phyloP scores from a whole-genome alignment of 352 stramenopile species.

The Plasmopara viticola region DNA sequence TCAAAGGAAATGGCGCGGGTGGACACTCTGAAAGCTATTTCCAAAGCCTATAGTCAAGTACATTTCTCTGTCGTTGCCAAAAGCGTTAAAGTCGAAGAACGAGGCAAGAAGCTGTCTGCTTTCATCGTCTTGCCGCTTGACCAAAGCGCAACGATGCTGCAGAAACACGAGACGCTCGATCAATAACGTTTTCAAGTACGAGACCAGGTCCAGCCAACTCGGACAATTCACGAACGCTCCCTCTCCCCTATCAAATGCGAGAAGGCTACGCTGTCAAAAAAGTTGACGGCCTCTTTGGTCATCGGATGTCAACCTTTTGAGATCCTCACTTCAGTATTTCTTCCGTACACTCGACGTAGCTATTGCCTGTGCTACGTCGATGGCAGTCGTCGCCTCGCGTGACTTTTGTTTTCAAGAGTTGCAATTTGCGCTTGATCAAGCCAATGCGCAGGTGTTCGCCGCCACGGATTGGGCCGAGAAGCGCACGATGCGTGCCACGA shows the following conservation, averaged over 20 bases:
- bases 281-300: neutral
- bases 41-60: too few relatives aligned
- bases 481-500: constrained; percentile 7
- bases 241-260: neutral
- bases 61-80: neutral
- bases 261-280: neutral
- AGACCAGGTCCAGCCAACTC: neutral
- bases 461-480: constrained; percentile 16
- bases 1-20: neutral
- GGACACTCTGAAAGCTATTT: too few relatives aligned
- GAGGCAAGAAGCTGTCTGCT: neutral
- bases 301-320: neutral
- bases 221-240: neutral
- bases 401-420: constrained; percentile 10
- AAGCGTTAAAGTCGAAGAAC: neutral
- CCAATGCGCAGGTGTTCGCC: constrained; percentile 11
- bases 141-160: neutral
- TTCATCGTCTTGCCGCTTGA: neutral
- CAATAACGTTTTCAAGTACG: neutral
- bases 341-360: neutral
- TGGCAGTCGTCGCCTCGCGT: neutral
- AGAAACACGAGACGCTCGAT: constrained; percentile 13
- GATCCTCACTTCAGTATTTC: neutral
- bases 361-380: neutral
- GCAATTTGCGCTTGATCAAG: constrained; percentile 5